phyloP scores from a whole-genome alignment of 208 protist species.

The Leishmania aethiopica region DNA sequence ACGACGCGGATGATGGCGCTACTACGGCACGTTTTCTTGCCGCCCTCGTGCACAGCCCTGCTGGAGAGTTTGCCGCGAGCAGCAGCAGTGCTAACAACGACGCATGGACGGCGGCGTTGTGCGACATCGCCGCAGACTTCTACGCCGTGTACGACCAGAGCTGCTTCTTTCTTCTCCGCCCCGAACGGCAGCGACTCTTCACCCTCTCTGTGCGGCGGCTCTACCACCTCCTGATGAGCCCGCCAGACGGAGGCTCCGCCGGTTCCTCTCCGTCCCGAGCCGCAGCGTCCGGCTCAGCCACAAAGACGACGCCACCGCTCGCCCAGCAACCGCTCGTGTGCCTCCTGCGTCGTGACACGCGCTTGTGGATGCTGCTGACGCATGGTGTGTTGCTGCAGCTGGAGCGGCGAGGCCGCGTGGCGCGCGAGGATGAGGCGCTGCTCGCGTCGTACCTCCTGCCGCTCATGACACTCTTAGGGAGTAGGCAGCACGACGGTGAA shows the following conservation, averaged over 20 bases:
- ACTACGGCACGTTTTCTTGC: neutral
- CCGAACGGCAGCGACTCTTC: conserved; percentile 54
- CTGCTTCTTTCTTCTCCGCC: conserved; percentile 62
- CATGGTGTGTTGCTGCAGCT: conserved; percentile 45
- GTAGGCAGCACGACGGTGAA: neutral
- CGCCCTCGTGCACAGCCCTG: neutral
- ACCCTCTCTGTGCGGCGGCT: conserved; percentile 34
- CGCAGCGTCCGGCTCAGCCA: conserved; percentile 25
- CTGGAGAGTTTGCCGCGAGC: neutral
- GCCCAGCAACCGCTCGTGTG: neutral
- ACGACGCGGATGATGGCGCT: neutral
- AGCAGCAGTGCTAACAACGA: neutral
- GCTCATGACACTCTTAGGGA: conserved; percentile 16
- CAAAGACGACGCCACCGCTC: neutral
- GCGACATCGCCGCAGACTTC: conserved; percentile 41
- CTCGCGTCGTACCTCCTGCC: conserved; percentile 36
- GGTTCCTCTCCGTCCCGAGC: conserved; percentile 32
- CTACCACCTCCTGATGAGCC: conserved; percentile 23
- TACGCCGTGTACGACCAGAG: conserved; percentile 52
- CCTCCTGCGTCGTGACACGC: conserved; percentile 29
- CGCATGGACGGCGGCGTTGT: neutral
- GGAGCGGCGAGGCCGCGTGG: conserved; percentile 39
- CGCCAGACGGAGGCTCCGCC: neutral
- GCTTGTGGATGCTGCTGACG: conserved; percentile 43
- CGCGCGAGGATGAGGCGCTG: conserved; percentile 34